Base-by-base conservation (phyloP, 2,329 filamentous ascomycete genomes). In the Cladosporium halotolerans region DNA sequence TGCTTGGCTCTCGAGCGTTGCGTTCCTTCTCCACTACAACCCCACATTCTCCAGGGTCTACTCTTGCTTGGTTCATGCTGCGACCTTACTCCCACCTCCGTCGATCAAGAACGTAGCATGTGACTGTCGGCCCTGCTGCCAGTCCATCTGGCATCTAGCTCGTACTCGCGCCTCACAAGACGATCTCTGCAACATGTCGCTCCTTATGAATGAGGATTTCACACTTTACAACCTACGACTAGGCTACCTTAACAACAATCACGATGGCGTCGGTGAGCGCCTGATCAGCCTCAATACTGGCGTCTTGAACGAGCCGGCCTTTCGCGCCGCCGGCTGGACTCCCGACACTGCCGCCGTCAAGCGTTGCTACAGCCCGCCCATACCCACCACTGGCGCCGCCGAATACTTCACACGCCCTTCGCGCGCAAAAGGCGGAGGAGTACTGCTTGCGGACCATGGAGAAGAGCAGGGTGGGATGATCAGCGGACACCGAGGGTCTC, bases 311-410 rank as follows among this genome's bases (percentile, higher is more conserved):
- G 87, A 88, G 28, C 82, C 85, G 2, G 84, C 87, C 31, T 93
- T 92, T 75, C 89, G 89, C 70, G 83, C 86, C 46, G 86, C 88
- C 56, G 89, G 88, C 59, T 93, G 88, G 88, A 80, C 82, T 41
- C 76, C 84, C 45, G 88, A 87, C 64, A 81, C 84, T 9, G 80
- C 84, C 14, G 84, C 89, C 59, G 83, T 87, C 68, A 91, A 91
- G 70, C 83, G 88, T 62, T 91, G 86, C 44, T 87, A 95, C 69
- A 93, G 88, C 2, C 89, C 88, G 16, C 88, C 88, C 1, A 95
- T 95, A 53, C 88, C 88, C 9, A 91, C 88, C 3, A 87, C 86
- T 11, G 81, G 90, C 57, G 63, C 57, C 41, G 85, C 86, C 31
- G 88, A 93, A 66, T 93, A 93, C 72, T 93, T 93, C 66, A 86